Evolutionary conservation across 2,329 filamentous ascomycete genomes (phyloP), one percentile per base, ranked within the genome.

Genomic region (Aspergillus ochraceoroseus): DNA sequence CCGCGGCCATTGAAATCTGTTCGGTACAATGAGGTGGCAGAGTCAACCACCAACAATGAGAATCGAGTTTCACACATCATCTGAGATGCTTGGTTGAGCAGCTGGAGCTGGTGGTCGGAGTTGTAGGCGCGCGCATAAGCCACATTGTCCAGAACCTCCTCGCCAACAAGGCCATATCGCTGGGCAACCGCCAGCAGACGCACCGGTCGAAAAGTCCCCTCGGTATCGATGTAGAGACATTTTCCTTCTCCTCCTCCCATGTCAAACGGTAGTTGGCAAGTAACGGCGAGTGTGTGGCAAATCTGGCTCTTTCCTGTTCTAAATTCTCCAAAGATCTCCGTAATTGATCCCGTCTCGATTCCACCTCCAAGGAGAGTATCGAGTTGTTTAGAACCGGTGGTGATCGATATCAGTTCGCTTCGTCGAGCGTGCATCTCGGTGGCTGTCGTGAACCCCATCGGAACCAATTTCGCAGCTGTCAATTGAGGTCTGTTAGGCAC

Each of bases 41-140:
- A 95, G 67, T 98, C 92, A 41, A 98, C 92, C 33, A 98, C 82
- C 34, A 98, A 80, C 6, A 98, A 76, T 2, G 92, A 96, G 66
- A 98, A 98, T 3, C 92, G 82, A 0, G 92, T 98, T 70, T 98
- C 94, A 43, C 89, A 95, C 94, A 98, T 98, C 92, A 98, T 98
- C 47, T 88, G 82, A 2, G 92, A 85, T 3, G 92, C 94, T 65
- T 96, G 90, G 57, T 92, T 92, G 47, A 98, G 80, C 5, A 98
- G 76, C 63, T 95, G 87, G 35, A 98, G 77, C 65, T 98, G 92
- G 66, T 98, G 92, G 52, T 98, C 92, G 0, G 90, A 96, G 64
- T 98, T 98, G 72, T 98, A 98, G 7, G 92, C 92, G 45, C 92
- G 83, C 34, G 94, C 94, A 64, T 98, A 98, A 2, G 94, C 94